Conservation (phyloP, 1,284 basidiomycete genomes). For the Quambalaria eucalypti region DNA sequence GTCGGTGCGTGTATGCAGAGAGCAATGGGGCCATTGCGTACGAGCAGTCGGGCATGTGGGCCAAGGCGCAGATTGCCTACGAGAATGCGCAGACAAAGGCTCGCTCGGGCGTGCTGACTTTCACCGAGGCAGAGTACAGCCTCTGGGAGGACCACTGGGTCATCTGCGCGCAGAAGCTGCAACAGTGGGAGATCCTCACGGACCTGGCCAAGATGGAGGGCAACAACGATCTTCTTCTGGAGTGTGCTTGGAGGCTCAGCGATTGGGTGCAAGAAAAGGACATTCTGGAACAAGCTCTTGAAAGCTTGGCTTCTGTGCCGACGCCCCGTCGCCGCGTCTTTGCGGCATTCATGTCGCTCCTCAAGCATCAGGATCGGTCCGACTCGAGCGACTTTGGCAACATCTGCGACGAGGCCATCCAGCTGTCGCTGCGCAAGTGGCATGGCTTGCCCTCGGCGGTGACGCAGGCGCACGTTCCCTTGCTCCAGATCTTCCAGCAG, state of each 20-base stretch:
- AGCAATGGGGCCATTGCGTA: slow-evolving; percentile 86
- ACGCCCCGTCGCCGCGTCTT: slow-evolving; percentile 91
- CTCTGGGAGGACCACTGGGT: slow-evolving; percentile 99
- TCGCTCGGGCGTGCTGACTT: slow-evolving; percentile 71
- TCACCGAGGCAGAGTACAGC: slow-evolving; percentile 90
- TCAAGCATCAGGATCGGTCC: slow-evolving; percentile 51
- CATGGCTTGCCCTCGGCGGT: slow-evolving; percentile 73
- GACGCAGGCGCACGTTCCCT: slow-evolving; percentile 82
- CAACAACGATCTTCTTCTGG: slow-evolving; percentile 84
- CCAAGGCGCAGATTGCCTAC: slow-evolving; percentile 78
- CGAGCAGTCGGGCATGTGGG: slow-evolving; percentile 97
- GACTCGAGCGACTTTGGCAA: slow-evolving; percentile 46
- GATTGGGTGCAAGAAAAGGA: slow-evolving; percentile 77
- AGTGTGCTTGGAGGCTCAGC: slow-evolving; percentile 88
- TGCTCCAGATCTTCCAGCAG: slow-evolving; percentile 97
- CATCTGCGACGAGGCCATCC: slow-evolving; percentile 91
- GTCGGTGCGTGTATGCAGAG: slow-evolving; percentile 75
- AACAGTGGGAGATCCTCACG: slow-evolving; percentile 83
- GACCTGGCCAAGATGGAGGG: slow-evolving; percentile 75
- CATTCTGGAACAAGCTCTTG: slow-evolving; percentile 74
- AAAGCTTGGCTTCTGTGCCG: slow-evolving; percentile 68
- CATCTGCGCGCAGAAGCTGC: slow-evolving; percentile 84
- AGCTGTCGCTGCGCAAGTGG: slow-evolving; percentile 93
- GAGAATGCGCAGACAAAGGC: slow-evolving; percentile 84
- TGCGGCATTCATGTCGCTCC: slow-evolving; percentile 82